These are phyloP conservation scores for Salicornia ramosissima DNA, from an alignment of 148 eudicot species.

Conservation along the genomic window DNA sequence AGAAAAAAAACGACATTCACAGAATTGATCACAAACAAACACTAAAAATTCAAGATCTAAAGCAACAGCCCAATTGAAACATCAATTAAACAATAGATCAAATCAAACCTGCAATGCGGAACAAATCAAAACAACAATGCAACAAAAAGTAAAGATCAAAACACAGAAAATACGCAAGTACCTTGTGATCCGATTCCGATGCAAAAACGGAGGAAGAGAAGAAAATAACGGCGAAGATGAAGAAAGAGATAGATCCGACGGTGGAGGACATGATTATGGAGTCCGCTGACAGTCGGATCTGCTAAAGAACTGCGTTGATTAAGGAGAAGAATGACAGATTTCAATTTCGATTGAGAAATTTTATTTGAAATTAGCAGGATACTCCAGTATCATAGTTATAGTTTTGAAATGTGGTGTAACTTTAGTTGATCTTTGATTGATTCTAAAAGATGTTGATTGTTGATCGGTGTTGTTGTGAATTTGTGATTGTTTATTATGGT, in stretches of 20 bases:
- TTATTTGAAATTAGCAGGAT: not conserved
- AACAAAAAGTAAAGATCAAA: not conserved
- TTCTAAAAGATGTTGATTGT: not conserved
- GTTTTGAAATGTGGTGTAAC: not conserved
- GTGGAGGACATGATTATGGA: slow-evolving; percentile 25
- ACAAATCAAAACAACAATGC: not conserved
- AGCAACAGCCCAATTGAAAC: slow-evolving; percentile 8
- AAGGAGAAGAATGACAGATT: not conserved
- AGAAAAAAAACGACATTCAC: not conserved
- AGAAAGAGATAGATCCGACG: slow-evolving; percentile 25
- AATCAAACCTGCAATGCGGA: not conserved
- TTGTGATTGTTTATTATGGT: not conserved
- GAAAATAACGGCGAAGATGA: slow-evolving; percentile 35
- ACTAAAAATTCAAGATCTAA: not conserved
- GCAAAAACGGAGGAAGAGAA: slow-evolving; percentile 38
- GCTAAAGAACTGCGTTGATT: not conserved
- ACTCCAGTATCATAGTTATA: not conserved
- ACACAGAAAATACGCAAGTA: slow-evolving; percentile 6
- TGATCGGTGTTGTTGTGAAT: too few species aligned
- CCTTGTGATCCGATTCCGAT: slow-evolving; percentile 78
- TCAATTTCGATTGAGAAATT: not conserved
- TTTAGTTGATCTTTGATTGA: not conserved
- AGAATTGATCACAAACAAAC: not conserved
- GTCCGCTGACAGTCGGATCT: slow-evolving; percentile 15
- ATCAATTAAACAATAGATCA: not conserved